These are phyloP conservation scores for Lavandula angustifolia DNA, from an alignment of 257 asterid species.

Conservation along the genomic window DNA sequence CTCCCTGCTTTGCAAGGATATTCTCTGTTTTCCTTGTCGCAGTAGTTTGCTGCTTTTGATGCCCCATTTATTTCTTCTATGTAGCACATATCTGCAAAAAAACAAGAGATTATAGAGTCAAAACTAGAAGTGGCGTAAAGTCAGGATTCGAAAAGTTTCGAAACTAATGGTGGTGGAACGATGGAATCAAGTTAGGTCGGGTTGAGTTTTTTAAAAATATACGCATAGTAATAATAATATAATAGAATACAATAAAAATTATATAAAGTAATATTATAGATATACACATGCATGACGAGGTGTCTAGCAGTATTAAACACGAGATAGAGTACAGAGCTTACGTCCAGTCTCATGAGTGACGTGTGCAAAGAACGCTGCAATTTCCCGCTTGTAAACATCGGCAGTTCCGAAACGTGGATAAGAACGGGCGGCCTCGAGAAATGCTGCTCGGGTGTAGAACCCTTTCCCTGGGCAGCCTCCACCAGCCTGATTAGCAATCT, in stretches of 20 bases:
- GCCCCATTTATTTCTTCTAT: conserved; percentile 32
- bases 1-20: conserved; percentile 32
- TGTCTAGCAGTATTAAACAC: too few species aligned
- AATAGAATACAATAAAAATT: too few species aligned
- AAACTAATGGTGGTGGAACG: too few species aligned
- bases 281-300: too few species aligned
- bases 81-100: conserved; percentile 34
- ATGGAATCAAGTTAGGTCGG: too few species aligned
- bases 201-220: too few species aligned
- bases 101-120: background rate
- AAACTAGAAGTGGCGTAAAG: too few species aligned
- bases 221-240: background rate
- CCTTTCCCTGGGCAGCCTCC: conserved; percentile 29
- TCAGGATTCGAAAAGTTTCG: too few species aligned
- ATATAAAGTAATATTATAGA: too few species aligned
- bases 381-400: conserved; percentile 14
- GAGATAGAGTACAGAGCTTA: too few species aligned
- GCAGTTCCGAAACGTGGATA: conserved; percentile 19
- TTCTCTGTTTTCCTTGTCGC: conserved; percentile 26
- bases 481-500: conserved; percentile 26
- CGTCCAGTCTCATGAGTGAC: conserved; percentile 32
- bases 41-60: conserved; percentile 28
- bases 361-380: conserved; percentile 29
- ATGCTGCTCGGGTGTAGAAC: conserved; percentile 24
- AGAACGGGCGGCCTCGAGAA: conserved; percentile 24